Conservation (phyloP, 2,329 filamentous ascomycete species). For the Emydomyces testavorans region DNA sequence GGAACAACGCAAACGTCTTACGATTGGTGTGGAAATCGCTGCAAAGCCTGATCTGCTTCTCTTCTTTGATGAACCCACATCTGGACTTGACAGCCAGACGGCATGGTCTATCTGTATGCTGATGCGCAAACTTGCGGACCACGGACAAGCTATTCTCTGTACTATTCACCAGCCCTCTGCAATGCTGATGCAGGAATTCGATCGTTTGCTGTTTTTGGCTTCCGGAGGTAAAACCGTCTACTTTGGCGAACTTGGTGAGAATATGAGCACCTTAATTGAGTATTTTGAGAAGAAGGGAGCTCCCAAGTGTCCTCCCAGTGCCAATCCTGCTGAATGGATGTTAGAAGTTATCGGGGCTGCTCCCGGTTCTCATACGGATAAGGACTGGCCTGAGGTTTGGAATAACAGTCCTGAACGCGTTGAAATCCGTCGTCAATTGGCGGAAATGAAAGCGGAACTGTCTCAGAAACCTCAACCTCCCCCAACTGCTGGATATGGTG, state of each 20-base stretch:
- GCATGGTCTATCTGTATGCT: conserved; percentile 85
- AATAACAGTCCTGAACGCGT: conserved; percentile 45
- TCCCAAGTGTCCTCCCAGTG: conserved; percentile 48
- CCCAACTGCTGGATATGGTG: conserved; percentile 32
- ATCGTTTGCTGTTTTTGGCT: conserved; percentile 53
- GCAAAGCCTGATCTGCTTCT: conserved; percentile 81
- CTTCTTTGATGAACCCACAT: conserved; percentile 91
- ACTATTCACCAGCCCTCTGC: conserved; percentile 97
- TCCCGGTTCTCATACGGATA: conserved; percentile 45
- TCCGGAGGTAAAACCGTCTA: conserved; percentile 57
- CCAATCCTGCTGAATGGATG: conserved; percentile 70
- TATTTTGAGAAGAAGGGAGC: conserved; percentile 59
- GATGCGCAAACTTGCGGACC: conserved; percentile 78
- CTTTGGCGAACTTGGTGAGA: conserved; percentile 54
- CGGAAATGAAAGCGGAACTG: conserved; percentile 41
- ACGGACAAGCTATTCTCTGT: conserved; percentile 82
- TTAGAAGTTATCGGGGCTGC: conserved; percentile 49
- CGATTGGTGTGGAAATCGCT: conserved; percentile 86
- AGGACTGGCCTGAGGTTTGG: conserved; percentile 45
- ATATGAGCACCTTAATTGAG: conserved; percentile 46
- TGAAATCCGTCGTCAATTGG: conserved; percentile 35
- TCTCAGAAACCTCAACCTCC: conserved; percentile 19
- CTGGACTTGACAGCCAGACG: conserved; percentile 83
- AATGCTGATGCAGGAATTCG: conserved; percentile 82
- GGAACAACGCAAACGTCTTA: conserved; percentile 62